Percentiles rank a stretch among this genome's conserved stretches.
Conservation (phyloP, 306 rosid species). For the Cicer chorassanicum region DNA sequence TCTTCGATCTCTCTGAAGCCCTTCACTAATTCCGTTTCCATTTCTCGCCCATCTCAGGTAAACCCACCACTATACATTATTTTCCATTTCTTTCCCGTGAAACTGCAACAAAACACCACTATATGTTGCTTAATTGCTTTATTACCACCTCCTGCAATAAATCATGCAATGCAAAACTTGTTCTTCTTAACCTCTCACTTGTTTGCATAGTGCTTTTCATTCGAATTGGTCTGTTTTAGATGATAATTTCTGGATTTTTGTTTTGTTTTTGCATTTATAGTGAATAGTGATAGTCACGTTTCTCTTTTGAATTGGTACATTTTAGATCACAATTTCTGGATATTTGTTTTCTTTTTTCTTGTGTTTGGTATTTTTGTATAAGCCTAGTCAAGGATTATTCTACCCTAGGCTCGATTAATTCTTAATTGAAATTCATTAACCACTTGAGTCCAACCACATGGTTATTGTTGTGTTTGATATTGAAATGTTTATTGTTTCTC, state of each 20-base stretch:
- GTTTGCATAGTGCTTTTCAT: neutral
- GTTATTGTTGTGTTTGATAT: neutral
- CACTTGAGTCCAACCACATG: no score
- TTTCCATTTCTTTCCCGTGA: neutral
- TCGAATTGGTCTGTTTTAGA: neutral
- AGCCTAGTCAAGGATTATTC: no score
- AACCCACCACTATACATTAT: neutral
- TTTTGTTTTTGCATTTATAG: neutral
- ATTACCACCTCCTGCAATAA: neutral
- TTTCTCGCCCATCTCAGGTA: conserved; percentile 11
- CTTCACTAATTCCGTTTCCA: conserved; percentile 9
- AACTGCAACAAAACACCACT: neutral
- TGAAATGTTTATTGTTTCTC: conserved; percentile 23
- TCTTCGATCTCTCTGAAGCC: conserved; percentile 27
- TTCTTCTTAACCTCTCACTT: neutral
- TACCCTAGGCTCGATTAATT: no score
- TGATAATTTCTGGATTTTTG: neutral
- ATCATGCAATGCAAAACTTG: neutral
- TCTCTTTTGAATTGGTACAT: conserved; percentile 41
- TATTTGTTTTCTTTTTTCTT: neutral
- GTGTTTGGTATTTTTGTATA: neutral
- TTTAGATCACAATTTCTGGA: conserved; percentile 46
- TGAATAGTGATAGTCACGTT: neutral
- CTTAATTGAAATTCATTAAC: no score
- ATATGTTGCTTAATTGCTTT: neutral